A percentile compares a stretch with the other conserved stretches of the same genome.
Conservation (phyloP, 306 rosid genomes). For the Dalbergia oliveri region DNA sequence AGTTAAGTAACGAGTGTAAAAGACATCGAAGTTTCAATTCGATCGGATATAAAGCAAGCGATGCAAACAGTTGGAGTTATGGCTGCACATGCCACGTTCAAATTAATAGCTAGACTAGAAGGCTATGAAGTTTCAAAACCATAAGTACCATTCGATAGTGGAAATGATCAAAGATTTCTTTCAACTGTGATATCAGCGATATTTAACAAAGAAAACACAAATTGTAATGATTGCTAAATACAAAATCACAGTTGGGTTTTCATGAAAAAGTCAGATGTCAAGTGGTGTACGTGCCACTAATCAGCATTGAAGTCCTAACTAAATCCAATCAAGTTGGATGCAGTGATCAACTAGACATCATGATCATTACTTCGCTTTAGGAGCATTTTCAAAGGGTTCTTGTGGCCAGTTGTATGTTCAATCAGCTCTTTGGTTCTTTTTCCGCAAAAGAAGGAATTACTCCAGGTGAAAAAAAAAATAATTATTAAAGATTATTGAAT, state of each 20-base stretch:
- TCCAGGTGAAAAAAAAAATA: constrained; percentile 32
- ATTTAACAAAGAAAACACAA: constrained; percentile 48
- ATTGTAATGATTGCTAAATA: constrained; percentile 45
- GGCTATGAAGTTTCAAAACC: constrained; percentile 50
- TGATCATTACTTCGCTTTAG: constrained; percentile 52
- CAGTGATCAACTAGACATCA: constrained; percentile 47
- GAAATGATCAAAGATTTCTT: constrained; percentile 39
- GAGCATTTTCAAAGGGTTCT: constrained; percentile 45
- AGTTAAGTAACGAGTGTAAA: constrained; percentile 38
- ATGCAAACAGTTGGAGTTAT: constrained; percentile 10
- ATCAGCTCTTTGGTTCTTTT: constrained; percentile 18
- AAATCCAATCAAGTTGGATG: constrained; percentile 43
- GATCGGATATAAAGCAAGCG: constrained; percentile 32
- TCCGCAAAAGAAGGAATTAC: constrained; percentile 34
- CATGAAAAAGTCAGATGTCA: constrained; percentile 45
- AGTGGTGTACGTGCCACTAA: constrained; percentile 19
- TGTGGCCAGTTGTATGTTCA: constrained; percentile 26
- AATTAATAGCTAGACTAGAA: constrained; percentile 47
- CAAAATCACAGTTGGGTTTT: constrained; percentile 42
- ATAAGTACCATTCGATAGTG: constrained; percentile 24
- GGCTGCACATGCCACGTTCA: constrained; percentile 47
- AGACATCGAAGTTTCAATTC: constrained; percentile 55
- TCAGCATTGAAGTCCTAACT: constrained; percentile 43
- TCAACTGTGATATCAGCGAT: constrained; percentile 11
- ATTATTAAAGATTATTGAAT: constrained; percentile 38